Conservation (phyloP, 768 basidiomycete genomes). For the Hortiboletus flavorubellus region DNA sequence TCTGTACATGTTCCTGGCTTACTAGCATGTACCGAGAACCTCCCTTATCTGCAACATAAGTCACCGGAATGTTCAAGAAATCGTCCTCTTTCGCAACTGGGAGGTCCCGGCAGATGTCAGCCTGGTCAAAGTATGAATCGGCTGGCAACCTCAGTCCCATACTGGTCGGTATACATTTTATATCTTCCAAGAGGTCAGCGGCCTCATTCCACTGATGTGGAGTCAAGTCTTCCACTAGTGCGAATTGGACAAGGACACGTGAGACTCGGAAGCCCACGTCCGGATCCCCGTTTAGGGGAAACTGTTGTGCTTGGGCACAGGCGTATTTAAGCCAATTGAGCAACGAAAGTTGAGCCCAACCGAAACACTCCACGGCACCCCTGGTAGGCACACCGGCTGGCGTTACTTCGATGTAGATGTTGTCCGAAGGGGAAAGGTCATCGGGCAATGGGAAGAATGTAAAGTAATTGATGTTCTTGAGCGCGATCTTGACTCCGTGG, state of each 20-base stretch:
- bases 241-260: slow-evolving; percentile 64
- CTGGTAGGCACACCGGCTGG: slow-evolving; percentile 46
- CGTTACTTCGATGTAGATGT: slow-evolving; percentile 65
- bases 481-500: slow-evolving; percentile 23
- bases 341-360: slow-evolving; percentile 71
- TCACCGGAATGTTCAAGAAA: slow-evolving; percentile 1
- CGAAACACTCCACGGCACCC: slow-evolving; percentile 44
- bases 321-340: slow-evolving; percentile 70
- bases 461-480: slow-evolving; percentile 58
- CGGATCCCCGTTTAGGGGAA: slow-evolving; percentile 12
- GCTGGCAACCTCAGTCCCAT: slow-evolving; percentile 64
- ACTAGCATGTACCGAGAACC: not conserved
- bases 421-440: slow-evolving; percentile 70
- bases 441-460: slow-evolving; percentile 59
- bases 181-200: slow-evolving; percentile 41
- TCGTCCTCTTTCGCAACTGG: not conserved
- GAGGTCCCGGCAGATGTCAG: slow-evolving; percentile 59
- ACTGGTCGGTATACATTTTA: slow-evolving; percentile 70
- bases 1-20: not conserved
- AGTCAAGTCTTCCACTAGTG: slow-evolving; percentile 60
- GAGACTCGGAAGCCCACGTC: slow-evolving; percentile 56
- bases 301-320: slow-evolving; percentile 34
- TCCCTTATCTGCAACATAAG: not conserved
- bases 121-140: slow-evolving; percentile 80
- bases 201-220: slow-evolving; percentile 51